Percentiles rank a stretch among this genome's conserved stretches.
phyloP scores from a whole-genome alignment of 2,329 filamentous ascomycete genomes.

The Penicillium sp. region DNA sequence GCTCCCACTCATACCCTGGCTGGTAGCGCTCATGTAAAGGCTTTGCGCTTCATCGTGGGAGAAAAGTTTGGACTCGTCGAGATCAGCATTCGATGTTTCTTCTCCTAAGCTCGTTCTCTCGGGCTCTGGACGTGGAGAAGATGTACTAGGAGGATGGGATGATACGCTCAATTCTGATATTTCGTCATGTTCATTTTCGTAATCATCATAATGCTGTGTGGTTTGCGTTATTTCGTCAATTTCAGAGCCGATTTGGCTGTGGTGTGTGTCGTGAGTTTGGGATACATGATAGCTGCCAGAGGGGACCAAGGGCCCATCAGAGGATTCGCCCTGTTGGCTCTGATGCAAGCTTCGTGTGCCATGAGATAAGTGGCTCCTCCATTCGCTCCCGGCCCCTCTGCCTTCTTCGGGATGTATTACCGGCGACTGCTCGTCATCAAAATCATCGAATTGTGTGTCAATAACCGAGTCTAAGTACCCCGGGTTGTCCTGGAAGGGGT shows the following conservation, averaged over 20 bases:
- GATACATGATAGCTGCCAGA: not conserved
- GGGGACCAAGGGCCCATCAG: not conserved
- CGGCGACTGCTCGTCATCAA: constrained; percentile 27
- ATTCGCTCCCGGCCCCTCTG: constrained; percentile 7
- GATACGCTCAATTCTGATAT: constrained; percentile 3
- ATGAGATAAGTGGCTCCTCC: constrained; percentile 17
- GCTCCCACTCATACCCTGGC: constrained; percentile 33
- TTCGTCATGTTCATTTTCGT: constrained; percentile 1
- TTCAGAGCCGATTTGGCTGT: constrained; percentile 4
- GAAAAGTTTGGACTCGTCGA: constrained; percentile 47
- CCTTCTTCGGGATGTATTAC: constrained; percentile 9
- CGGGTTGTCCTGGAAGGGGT: constrained; percentile 35
- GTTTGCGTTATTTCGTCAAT: not conserved
- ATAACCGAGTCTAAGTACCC: constrained; percentile 39
- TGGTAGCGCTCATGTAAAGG: constrained; percentile 57
- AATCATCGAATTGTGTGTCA: constrained; percentile 33
- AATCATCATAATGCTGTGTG: not conserved
- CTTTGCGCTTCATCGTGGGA: constrained; percentile 50
- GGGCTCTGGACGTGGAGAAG: constrained; percentile 21
- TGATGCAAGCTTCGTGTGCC: constrained; percentile 12
- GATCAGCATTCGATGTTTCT: constrained; percentile 31
- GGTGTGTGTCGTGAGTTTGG: not conserved
- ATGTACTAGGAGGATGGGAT: constrained; percentile 7
- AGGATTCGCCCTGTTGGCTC: not conserved
- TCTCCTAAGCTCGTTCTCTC: constrained; percentile 23